Percentiles rank a stretch among this genome's conserved stretches.
Conservation (phyloP, 2,329 filamentous ascomycete species). For the Paraconiothyrium brasiliense region DNA sequence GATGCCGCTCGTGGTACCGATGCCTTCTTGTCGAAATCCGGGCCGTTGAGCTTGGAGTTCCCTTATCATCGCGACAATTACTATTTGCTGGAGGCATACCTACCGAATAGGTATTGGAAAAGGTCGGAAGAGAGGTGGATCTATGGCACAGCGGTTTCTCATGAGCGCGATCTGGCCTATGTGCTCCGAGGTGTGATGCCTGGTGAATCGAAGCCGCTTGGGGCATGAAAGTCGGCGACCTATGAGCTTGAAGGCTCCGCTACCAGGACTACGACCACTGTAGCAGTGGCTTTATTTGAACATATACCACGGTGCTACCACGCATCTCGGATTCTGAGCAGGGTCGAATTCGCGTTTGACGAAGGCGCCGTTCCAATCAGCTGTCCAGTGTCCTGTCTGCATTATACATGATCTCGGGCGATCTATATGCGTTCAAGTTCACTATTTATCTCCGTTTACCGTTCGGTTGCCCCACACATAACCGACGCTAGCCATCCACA, state of each 20-base stretch:
- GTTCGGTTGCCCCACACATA: not conserved
- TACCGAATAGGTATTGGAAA: slow-evolving; percentile 66
- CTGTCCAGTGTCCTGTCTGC: no score
- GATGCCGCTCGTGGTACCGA: slow-evolving; percentile 61
- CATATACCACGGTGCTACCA: not conserved
- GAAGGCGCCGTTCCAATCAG: not conserved
- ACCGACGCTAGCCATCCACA: slow-evolving; percentile 9
- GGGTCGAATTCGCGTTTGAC: no score
- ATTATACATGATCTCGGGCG: no score
- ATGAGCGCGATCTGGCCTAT: slow-evolving; percentile 52
- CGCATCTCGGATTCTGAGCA: not conserved
- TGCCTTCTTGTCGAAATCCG: slow-evolving; percentile 60
- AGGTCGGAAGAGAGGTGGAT: slow-evolving; percentile 58
- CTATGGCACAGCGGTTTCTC: slow-evolving; percentile 54
- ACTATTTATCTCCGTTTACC: no score
- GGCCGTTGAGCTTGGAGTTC: slow-evolving; percentile 62
- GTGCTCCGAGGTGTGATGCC: slow-evolving; percentile 26
- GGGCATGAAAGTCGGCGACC: not conserved
- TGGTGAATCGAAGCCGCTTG: slow-evolving; percentile 19
- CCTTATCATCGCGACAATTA: slow-evolving; percentile 67
- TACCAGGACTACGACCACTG: not conserved
- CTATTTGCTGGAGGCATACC: slow-evolving; percentile 66
- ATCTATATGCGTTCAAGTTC: no score
- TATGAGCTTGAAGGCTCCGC: no score
- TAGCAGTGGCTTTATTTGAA: not conserved